Conservation (phyloP, 208 protist species). For the Trypanosoma brucei region DNA sequence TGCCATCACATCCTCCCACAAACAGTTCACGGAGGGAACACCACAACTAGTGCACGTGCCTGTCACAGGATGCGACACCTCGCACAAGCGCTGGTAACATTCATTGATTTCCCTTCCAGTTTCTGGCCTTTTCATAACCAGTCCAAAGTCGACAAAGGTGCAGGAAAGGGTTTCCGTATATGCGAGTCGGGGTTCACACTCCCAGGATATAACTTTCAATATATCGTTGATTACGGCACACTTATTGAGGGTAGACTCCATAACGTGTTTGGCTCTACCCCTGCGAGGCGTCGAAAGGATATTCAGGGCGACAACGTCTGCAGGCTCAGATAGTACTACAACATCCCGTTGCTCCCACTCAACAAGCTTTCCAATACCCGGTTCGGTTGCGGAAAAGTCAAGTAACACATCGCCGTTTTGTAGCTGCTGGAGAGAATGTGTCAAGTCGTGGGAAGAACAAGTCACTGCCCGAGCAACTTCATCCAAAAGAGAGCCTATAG, state of each 20-base stretch:
- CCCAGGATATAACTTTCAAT: slow-evolving; percentile 26
- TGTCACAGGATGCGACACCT: not conserved
- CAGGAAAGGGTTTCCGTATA: slow-evolving; percentile 43
- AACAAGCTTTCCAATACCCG: slow-evolving; percentile 53
- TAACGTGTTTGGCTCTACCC: slow-evolving; percentile 30
- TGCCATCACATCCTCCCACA: not conserved
- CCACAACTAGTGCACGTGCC: not conserved
- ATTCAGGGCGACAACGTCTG: slow-evolving; percentile 30
- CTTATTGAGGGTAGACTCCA: slow-evolving; percentile 45
- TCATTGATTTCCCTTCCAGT: not conserved
- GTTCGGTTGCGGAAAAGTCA: slow-evolving; percentile 49
- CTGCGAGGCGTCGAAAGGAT: slow-evolving; percentile 51
- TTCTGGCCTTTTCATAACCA: slow-evolving; percentile 20
- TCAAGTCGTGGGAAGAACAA: slow-evolving; percentile 54
- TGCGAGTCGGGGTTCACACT: not conserved
- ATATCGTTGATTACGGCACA: slow-evolving; percentile 57
- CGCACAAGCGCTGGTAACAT: not conserved
- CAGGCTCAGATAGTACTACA: slow-evolving; percentile 46
- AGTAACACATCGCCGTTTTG: slow-evolving; percentile 55
- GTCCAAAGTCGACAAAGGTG: slow-evolving; percentile 56
- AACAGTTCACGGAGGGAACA: no score
- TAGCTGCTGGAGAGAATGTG: slow-evolving; percentile 61
- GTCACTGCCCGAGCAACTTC: slow-evolving; percentile 54
- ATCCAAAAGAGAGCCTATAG: slow-evolving; percentile 27
- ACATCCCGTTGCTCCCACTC: slow-evolving; percentile 52